Evolutionary conservation across 208 protist genomes (phyloP), one percentile per base, ranked within the genome.

Genomic region (Trypanosomatidae sp.): DNA sequence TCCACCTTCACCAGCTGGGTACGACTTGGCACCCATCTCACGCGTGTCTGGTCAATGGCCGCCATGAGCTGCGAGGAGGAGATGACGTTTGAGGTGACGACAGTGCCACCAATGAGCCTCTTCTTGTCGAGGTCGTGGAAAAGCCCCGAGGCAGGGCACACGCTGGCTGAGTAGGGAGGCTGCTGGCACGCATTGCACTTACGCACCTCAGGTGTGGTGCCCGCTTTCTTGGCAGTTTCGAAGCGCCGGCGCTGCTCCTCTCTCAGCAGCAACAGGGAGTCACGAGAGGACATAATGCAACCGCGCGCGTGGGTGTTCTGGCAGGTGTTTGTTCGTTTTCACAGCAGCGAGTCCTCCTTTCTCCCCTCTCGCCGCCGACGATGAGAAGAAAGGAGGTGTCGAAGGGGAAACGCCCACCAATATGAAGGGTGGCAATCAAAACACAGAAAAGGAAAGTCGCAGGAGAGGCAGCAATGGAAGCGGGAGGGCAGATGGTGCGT

Each of bases 1-100:
- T 97, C 93, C 15, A 81, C 86, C 36, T 81, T 84, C 43, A 97
- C 91, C 8, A 94, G 83, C 53, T 83, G 66, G 2, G 90, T 95
- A 39, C 90, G 86, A 71, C 83, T 88, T n/a, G 79, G 70, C 71
- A 82, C 83, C 91, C 93, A 97, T 52, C 83, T 84, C 33, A 97
- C 87, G 19, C 85, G 86, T 25, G 88, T 89, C 41, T 76, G 79
- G 62, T 93, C 83, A 66, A 95, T 95, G 22, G 90, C 90, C 6
- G 84, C 81, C 87, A 95, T 92, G 39, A 95, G 74, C 65, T 84
- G 69, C 5, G 83, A 81, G 30, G 82, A 86, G 19, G 72, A 73
- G 39, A 97, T 75, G 44, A 89, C 69, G 46, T 84, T 93, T 0
- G 79, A 83, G 44, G 77, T 72, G 8, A 95, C 81, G 7, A 95